These are phyloP conservation scores for Isoetes taiwanensis DNA, from an alignment of 75 land plant genomes.

Conservation along the genomic window DNA sequence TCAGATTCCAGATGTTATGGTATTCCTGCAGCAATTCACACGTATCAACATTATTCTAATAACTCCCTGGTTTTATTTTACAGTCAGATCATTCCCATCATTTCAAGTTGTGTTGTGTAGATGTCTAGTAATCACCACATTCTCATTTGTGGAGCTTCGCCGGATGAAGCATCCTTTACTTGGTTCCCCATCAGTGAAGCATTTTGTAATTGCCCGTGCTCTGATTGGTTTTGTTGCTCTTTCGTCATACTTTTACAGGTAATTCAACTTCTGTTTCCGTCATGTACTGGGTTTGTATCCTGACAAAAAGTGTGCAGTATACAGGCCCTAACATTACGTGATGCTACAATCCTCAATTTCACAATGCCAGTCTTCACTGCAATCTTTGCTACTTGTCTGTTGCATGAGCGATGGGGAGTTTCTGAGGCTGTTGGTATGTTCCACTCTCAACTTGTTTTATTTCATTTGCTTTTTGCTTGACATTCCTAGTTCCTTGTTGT, in stretches of 20 bases:
- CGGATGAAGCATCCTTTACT: conserved; percentile 22
- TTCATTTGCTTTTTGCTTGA: too few species aligned
- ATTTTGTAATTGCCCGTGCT: conserved; percentile 22
- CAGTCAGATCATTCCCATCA: conserved; percentile 23
- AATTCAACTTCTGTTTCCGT: not conserved
- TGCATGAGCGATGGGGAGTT: conserved; percentile 34
- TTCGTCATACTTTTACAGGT: conserved; percentile 29
- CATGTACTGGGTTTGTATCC: not conserved
- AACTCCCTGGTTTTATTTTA: not conserved
- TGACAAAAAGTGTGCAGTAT: conserved; percentile 21
- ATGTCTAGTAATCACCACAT: conserved; percentile 15
- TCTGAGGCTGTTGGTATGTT: conserved; percentile 32
- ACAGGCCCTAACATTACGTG: conserved; percentile 26
- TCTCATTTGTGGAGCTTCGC: conserved; percentile 14
- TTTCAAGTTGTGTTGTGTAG: conserved; percentile 28
- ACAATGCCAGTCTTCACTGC: conserved; percentile 40
- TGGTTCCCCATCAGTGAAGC: conserved; percentile 16
- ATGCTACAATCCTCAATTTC: conserved; percentile 40
- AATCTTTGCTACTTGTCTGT: conserved; percentile 26
- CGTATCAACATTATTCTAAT: too few species aligned
- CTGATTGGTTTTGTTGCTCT: conserved; percentile 24
- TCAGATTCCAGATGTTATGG: too few species aligned
- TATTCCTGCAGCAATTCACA: too few species aligned
- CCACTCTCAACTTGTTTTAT: not conserved
- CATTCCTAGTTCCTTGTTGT: too few species aligned